These are phyloP conservation scores for Chlamydomonas sp. DNA, from an alignment of 139 green algal species.

Conservation along the genomic window DNA sequence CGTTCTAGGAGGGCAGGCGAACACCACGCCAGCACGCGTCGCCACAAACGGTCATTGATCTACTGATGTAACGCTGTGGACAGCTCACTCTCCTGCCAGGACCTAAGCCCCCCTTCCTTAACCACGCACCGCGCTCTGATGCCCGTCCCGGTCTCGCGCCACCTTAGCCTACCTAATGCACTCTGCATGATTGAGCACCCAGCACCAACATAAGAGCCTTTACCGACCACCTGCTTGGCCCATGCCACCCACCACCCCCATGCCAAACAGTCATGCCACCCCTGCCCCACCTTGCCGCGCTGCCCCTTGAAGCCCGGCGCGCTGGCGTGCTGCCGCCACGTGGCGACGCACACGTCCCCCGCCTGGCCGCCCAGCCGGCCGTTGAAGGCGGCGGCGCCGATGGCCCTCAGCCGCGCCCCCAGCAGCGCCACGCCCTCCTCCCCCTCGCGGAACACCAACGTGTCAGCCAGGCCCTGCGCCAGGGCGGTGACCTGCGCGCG, in stretches of 20 bases:
- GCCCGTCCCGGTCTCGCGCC: no score
- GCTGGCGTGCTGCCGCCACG: slow-evolving; percentile 19
- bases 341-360: background rate
- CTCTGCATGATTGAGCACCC: background rate
- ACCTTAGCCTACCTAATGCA: no score
- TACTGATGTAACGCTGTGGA: no score
- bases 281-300: background rate
- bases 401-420: slow-evolving; percentile 10
- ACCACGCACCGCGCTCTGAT: background rate
- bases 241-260: background rate
- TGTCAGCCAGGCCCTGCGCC: slow-evolving; percentile 22
- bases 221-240: background rate
- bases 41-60: no score
- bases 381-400: slow-evolving; percentile 29
- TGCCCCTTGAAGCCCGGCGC: slow-evolving; percentile 15
- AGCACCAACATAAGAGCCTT: background rate
- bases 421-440: background rate
- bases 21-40: no score
- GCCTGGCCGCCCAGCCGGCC: slow-evolving; percentile 10
- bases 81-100: no score
- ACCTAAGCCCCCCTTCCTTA: background rate
- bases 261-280: background rate
- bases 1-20: no score
- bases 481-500: slow-evolving; percentile 23
- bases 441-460: background rate